phyloP scores from a whole-genome alignment of 805 yeast genomes.

The Cyberlindnera amylophila region DNA sequence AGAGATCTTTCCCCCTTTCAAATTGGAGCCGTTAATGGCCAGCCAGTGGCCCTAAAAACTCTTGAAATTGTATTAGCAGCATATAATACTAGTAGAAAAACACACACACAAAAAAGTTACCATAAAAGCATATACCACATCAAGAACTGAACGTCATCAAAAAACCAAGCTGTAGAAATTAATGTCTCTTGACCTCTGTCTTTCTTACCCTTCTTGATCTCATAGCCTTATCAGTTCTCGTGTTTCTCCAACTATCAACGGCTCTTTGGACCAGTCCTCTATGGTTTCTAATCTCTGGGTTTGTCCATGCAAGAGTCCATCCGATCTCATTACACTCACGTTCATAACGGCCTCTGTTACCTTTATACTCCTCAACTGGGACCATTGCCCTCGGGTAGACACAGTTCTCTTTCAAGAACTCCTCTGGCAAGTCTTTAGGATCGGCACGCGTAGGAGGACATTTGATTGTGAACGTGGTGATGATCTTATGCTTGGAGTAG shows the following conservation, averaged over 20 bases:
- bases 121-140: too few relatives aligned
- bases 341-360: slow-evolving; percentile 44
- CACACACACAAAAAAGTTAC: too few relatives aligned
- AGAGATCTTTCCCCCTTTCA: too few relatives aligned
- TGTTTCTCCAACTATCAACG: slow-evolving; percentile 49
- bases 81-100: too few relatives aligned
- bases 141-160: background rate
- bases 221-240: slow-evolving; percentile 37
- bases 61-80: too few relatives aligned
- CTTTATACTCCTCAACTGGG: slow-evolving; percentile 38
- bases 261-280: slow-evolving; percentile 49
- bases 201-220: slow-evolving; percentile 39
- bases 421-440: slow-evolving; percentile 22
- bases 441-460: slow-evolving; percentile 20
- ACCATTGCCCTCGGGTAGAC: slow-evolving; percentile 47
- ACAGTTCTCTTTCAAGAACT: slow-evolving; percentile 39
- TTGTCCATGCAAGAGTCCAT: slow-evolving; percentile 42
- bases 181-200: slow-evolving; percentile 6
- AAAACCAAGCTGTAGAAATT: background rate
- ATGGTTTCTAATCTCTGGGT: slow-evolving; percentile 39
- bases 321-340: slow-evolving; percentile 46
- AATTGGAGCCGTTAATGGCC: too few relatives aligned
- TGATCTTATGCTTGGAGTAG: slow-evolving; percentile 30
- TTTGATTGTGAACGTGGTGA: slow-evolving; percentile 23
- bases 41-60: too few relatives aligned